Base-by-base conservation (phyloP, 169 alveolate genomes). In the Toxoplasma gondii region DNA sequence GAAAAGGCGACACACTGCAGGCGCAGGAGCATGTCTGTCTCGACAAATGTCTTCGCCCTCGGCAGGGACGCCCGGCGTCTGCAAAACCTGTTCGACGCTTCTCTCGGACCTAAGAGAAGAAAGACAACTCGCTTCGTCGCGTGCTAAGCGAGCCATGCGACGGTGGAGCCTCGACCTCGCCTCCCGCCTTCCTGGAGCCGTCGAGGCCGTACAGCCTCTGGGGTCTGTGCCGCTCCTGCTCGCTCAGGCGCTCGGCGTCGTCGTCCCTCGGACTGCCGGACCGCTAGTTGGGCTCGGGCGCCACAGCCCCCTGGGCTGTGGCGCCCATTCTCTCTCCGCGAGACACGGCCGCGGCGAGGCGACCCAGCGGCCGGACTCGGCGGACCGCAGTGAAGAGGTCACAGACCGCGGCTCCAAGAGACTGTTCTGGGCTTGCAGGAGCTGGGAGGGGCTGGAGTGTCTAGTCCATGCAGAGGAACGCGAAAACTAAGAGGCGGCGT, bases 251-350 rank as follows among this genome's bases (percentile, higher is more conserved):
- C 74, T 64, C 34, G 74, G n/a, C n/a, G 7, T 64, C 34, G 31
- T 64, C 74, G 22, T 19, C 29, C n/a, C 74, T 16, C 29, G 74
- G 7, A 4, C 74, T 19, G 4, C 24, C 34, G 29, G n/a, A 27
- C 74, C 74, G 74, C 74, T 64, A 64, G n/a, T 64, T 64, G 74
- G 74, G 74, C 74, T 16, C 74, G 74, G 34, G 22, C 74, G 74
- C 34, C 34, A 1, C 31, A 27, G 74, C 9, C 74, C 74, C 1
- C n/a, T 12, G 34, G n/a, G n/a, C n/a, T n/a, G n/a, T n/a, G 34
- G 74, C 74, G 74, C 58, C 58, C 58, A 12, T 4, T 12, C 58
- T 49, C 22, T 64, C 74, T 64, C 74, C 74, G n/a, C 74, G 9
- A 31, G 34, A 27, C n/a, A 64, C 74, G 29, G 74, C 24, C 74